These are phyloP conservation scores for Lodderomyces metapsilosis DNA, from an alignment of 1,139 yeast species.

Conservation along the genomic window DNA sequence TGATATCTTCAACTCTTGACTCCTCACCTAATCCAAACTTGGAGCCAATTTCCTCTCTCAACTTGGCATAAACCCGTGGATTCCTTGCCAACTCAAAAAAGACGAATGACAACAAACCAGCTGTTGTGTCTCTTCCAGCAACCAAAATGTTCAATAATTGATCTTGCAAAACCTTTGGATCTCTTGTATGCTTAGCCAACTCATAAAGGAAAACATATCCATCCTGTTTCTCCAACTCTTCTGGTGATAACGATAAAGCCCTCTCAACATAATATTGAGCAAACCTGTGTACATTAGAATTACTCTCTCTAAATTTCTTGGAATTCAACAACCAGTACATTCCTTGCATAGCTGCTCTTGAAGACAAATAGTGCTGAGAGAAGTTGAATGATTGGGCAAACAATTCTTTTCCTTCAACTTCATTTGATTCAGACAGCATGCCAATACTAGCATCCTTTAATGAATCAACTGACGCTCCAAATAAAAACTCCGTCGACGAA, in stretches of 20 bases:
- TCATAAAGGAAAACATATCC: slow-evolving; percentile 51
- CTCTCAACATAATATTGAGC: slow-evolving; percentile 30
- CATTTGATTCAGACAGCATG: slow-evolving; percentile 13
- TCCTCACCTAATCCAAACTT: slow-evolving; percentile 33
- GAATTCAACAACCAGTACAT: slow-evolving; percentile 34
- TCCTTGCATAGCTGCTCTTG: slow-evolving; percentile 36
- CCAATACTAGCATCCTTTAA: too few relatives aligned
- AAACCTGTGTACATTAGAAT: slow-evolving; percentile 31
- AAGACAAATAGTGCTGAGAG: slow-evolving; percentile 36
- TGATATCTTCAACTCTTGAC: slow-evolving; percentile 20
- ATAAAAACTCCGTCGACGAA: too few relatives aligned
- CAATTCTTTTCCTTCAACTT: slow-evolving; percentile 31
- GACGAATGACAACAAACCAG: too few relatives aligned
- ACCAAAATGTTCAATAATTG: slow-evolving; percentile 51
- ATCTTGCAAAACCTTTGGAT: slow-evolving; percentile 49
- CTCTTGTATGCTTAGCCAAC: too few relatives aligned
- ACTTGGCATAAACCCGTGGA: slow-evolving; percentile 36
- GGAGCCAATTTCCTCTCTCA: slow-evolving; percentile 36
- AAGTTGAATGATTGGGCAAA: slow-evolving; percentile 45
- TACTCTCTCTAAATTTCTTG: slow-evolving; percentile 30
- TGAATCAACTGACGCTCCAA: too few relatives aligned
- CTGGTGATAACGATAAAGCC: slow-evolving; percentile 27
- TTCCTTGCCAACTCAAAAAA: slow-evolving; percentile 47
- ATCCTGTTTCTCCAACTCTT: slow-evolving; percentile 33
- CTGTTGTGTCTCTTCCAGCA: slow-evolving; percentile 62